phyloP scores from a whole-genome alignment of 1,139 yeast genomes.

The Saccharomyces hybrid region DNA sequence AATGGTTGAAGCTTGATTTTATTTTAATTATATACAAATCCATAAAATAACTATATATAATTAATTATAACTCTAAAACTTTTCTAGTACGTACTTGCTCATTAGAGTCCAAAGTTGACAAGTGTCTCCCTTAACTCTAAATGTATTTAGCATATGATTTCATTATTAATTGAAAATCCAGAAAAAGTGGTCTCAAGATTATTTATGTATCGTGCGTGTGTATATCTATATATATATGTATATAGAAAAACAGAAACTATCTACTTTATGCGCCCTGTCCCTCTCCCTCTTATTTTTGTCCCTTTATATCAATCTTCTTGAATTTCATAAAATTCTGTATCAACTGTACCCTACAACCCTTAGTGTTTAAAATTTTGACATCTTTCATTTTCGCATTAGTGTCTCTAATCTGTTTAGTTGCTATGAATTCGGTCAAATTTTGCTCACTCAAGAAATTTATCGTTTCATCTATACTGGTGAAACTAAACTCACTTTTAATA shows the following conservation, averaged over 20 bases:
- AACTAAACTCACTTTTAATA: conserved; percentile 42
- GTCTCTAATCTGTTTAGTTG: conserved; percentile 23
- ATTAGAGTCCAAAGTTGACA: neutral
- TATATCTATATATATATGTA: neutral
- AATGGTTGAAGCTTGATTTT: conserved; percentile 90
- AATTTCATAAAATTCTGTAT: conserved; percentile 40
- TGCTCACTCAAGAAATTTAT: conserved; percentile 37
- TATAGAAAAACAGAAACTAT: neutral
- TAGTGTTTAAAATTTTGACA: conserved; percentile 32
- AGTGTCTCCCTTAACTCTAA: too few species aligned
- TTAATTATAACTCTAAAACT: neutral
- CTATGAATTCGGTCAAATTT: conserved; percentile 36
- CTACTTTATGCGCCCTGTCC: neutral
- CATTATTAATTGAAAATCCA: neutral
- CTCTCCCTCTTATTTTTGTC: conserved; percentile 49
- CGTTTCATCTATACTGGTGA: conserved; percentile 33
- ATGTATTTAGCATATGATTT: too few species aligned
- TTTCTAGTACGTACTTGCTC: neutral
- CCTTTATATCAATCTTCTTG: conserved; percentile 80
- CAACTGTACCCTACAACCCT: conserved; percentile 38
- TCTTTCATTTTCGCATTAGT: conserved; percentile 26
- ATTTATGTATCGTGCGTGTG: neutral
- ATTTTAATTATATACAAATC: conserved; percentile 7
- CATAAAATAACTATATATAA: neutral
- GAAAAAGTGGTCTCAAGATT: neutral